Base-by-base conservation (phyloP, 2,329 filamentous ascomycete species). In the Capronia coronata region DNA sequence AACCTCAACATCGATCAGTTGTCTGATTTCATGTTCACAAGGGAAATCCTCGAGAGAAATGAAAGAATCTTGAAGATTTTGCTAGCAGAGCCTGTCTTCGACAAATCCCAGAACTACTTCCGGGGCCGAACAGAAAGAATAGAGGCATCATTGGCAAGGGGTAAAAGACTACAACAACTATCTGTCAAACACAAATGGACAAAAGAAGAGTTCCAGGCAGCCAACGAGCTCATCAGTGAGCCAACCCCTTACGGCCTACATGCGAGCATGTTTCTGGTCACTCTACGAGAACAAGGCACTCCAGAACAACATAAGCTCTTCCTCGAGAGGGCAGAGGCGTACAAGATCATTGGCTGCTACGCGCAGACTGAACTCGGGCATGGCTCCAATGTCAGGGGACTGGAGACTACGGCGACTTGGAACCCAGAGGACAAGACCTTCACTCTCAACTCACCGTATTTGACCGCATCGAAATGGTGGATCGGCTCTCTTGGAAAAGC, bases 391-490 rank as follows among this genome's bases (percentile, higher is more conserved):
- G 86, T 87, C 1, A 73, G 83, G 51, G 84, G 84, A 10, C 71
- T 87, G 10, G 82, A 87, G 67, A 86, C 83, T 0, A 84, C 79
- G 0, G 84, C 84, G 1, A 87, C 80, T 0, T 89, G 84, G 84
- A 83, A 86, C 61, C 71, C 78, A 0, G 71, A 81, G 3, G 82
- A 87, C 66, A 84, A 86, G 73, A 86, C 81, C 2, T 89, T 90
- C 61, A 82, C 74, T 11, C 74, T 90, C 29, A 80, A 89, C 67
- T 87, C 83, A 0, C 86, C 86, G 8, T 74, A 80, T 54, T 72
- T 89, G 48, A 89, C 86, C 1, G 78, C 85, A 0, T 84, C 83
- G 27, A 91, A 91, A 64, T 91, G 85, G 85, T 90, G 86, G 86
- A 88, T 88, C 59, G 86, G 86, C 1, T 86, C 84, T 9, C 74